phyloP scores from a whole-genome alignment of 2,329 filamentous ascomycete genomes.

The Trichoderma sp. region DNA sequence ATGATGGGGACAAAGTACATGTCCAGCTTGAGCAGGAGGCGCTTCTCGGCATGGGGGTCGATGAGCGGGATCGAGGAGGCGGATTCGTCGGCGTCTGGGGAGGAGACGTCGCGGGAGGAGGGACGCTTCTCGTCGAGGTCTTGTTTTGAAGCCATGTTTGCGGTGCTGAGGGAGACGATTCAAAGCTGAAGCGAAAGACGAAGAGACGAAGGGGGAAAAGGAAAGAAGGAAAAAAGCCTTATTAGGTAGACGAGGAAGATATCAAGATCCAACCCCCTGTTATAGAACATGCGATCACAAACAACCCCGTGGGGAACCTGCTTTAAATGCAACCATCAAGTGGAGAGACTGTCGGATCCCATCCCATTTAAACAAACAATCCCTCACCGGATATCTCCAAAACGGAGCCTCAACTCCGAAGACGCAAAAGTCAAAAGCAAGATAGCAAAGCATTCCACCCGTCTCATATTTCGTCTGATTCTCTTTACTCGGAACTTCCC shows the following conservation, averaged over 20 bases:
- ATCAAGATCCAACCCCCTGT: neutral
- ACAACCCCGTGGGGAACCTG: conserved; percentile 20
- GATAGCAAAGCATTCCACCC: too few relatives aligned
- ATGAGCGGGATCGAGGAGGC: conserved; percentile 32
- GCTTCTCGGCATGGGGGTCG: conserved; percentile 37
- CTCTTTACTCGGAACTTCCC: too few relatives aligned
- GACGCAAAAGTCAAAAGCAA: neutral
- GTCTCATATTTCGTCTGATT: too few relatives aligned
- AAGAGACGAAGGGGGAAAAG: neutral
- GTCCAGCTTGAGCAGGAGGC: conserved; percentile 41
- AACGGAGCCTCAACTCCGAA: neutral
- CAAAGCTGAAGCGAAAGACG: too few relatives aligned
- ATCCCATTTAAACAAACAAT: conserved; percentile 14
- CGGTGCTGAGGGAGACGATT: neutral
- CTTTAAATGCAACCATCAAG: neutral
- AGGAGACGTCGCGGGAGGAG: conserved; percentile 10
- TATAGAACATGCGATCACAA: neutral
- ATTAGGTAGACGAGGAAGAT: neutral
- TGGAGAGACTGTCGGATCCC: conserved; percentile 9
- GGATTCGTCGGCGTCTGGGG: neutral
- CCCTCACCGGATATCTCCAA: neutral
- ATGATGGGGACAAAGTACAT: conserved; percentile 47
- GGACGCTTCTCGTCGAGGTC: conserved; percentile 17
- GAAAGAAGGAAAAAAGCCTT: neutral
- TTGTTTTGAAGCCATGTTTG: conserved; percentile 6